Conservation (phyloP, 2,329 filamentous ascomycete genomes). For the Beauveria bassiana region DNA sequence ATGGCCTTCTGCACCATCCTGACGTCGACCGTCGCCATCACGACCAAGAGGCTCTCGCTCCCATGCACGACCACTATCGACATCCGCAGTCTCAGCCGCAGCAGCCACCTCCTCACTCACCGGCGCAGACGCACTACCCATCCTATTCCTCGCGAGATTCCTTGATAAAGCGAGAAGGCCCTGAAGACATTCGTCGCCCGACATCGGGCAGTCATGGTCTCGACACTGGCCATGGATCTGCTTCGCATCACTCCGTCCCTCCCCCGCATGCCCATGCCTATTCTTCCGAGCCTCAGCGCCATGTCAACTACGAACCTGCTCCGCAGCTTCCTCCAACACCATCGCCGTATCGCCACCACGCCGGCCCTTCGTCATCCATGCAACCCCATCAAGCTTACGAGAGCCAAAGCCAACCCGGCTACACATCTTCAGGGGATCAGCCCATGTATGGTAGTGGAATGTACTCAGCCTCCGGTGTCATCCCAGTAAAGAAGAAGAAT, state of each 20-base stretch:
- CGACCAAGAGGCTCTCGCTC: conserved; percentile 47
- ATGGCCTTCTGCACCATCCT: conserved; percentile 26
- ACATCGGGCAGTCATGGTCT: conserved; percentile 42
- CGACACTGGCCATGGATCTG: conserved; percentile 24
- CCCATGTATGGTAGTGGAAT: conserved; percentile 31
- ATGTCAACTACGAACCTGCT: conserved; percentile 46
- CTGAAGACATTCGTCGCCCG: conserved; percentile 44
- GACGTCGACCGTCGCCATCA: conserved; percentile 48
- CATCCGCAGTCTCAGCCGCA: conserved; percentile 18
- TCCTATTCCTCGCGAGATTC: conserved; percentile 42
- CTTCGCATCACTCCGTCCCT: conserved; percentile 23
- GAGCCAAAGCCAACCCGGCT: conserved; percentile 22
- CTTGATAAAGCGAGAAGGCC: conserved; percentile 49
- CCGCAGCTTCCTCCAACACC: conserved; percentile 38
- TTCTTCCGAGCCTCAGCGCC: conserved; percentile 41
- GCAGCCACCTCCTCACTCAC: conserved; percentile 31
- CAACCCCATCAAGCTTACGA: conserved; percentile 33
- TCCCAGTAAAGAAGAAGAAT: conserved; percentile 49
- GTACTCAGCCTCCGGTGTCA: conserved; percentile 31
- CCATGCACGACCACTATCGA: conserved; percentile 46
- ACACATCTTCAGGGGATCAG: conserved; percentile 25
- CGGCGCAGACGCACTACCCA: conserved; percentile 36
- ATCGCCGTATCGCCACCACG: conserved; percentile 34
- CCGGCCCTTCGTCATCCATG: conserved; percentile 32
- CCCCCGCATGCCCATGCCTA: conserved; percentile 22